Evolutionary conservation across 768 basidiomycete genomes (phyloP), one percentile per base, ranked within the genome.

Genomic region (Tricholomella constricta): DNA sequence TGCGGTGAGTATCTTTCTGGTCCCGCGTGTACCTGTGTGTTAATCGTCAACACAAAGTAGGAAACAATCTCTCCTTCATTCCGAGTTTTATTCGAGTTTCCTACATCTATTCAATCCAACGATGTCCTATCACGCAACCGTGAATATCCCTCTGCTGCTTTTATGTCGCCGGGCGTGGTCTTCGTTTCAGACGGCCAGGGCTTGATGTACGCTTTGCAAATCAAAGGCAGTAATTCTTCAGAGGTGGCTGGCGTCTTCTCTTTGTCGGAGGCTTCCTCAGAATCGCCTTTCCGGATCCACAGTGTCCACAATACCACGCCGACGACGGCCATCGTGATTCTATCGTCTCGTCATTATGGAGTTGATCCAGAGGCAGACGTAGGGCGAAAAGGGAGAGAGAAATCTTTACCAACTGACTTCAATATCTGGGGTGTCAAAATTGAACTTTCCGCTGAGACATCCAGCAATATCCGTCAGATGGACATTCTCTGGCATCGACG

Each of bases 61-160:
- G 73, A 71, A 23, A 68, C 73, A 6, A 64, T 75, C 40, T 56
- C 54, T 36, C 86, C 87, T 15, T 73, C 77, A 7, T 85, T 88
- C 64, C 69, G 71, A 45, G 68, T 78, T 10, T 63, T 89, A 3
- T 85, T 80, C 61, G 80, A 87, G 61, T 73, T 92, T 41, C 83
- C 89, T 0, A 72, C 65, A 36, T 73, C 83, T 17, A 68, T 86
- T 45, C 69, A 74, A 41, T 69, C 78, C 1, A 63, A 76, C 0
- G 70, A 68, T 25, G 63, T 67, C 12, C 70, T 74, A 17, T 54
- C 68, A 1, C 65, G 72, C 17, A 84, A 85, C 59, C 74, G 69
- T 37, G 91, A 94, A 70, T 94, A 94, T 65, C 89, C 91, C 1
- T 89, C 88, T 1, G 79, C 79, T 25, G 72, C 74, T 6, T 86